Base-by-base conservation (phyloP, 1,284 basidiomycete species). In the Takashimella tepidaria region DNA sequence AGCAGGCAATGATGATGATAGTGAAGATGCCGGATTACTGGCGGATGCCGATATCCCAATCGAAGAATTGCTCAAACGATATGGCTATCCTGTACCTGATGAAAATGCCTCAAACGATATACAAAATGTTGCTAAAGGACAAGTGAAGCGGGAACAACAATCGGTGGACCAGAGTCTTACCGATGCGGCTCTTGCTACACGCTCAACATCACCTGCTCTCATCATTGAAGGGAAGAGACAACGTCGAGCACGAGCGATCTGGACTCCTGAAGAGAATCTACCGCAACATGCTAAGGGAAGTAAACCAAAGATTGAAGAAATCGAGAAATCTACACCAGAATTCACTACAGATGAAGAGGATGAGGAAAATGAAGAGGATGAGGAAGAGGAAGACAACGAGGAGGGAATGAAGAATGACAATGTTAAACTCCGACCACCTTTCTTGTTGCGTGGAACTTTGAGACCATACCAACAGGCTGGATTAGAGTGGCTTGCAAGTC, bases 381-480 rank as follows among this genome's bases (percentile, higher is more conserved):
- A 56, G 3, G 62, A 54, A 20, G 55, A 31, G 13, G 68, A 62
- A 6, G 61, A 62, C 3, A 63, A 60, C 43, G 53, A 55, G 41
- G 55, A 16, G 3, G 43, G 37, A 47, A 13, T 41, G 50, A 41
- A 57, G 57, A 21, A 53, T n/a, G 44, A 44, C 47, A 26, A 4
- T 45, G 46, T 19, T 48, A 84, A 21, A 85, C 6, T 95, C 41
- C 83, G 80, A 41, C 82, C 85, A 10, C 92, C 93, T 0, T 82
- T 90, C 51, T 79, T 98, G 6, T 79, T 98, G 2, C 85, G 95
- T 12, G 95, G 92, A 1, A 83, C 83, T 2, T 79, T 98, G 40
- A 85, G 93, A 19, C 92, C 92, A 1, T 98, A 98, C 69, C 95
- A 98, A 69, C 89, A 93, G 61, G 83, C 87, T 12, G 95, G 95